Conservation (phyloP, 208 protist species). For the Tritrichomonas foetus region DNA sequence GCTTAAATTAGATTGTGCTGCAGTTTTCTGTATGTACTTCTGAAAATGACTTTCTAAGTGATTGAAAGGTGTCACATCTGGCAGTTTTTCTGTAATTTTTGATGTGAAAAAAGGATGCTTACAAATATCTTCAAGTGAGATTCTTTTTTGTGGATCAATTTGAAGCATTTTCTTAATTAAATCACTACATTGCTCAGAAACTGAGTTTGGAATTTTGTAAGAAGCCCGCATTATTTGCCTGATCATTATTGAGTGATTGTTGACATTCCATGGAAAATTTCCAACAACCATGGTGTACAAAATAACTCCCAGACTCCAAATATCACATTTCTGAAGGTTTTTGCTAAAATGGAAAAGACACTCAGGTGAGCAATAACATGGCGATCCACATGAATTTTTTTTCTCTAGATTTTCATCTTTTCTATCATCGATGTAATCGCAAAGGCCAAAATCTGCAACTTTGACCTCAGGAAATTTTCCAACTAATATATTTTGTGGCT, state of each 20-base stretch:
- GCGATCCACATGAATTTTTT: background rate
- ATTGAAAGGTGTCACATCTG: too few relatives aligned
- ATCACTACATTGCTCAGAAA: too few relatives aligned
- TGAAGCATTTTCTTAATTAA: background rate
- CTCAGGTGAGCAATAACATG: background rate
- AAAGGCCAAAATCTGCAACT: background rate
- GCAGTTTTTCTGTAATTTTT: too few relatives aligned
- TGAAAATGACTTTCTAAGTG: too few relatives aligned
- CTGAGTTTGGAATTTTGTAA: too few relatives aligned
- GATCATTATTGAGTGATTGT: too few relatives aligned
- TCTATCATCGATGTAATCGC: background rate
- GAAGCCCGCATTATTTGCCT: too few relatives aligned
- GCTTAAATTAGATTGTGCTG: too few relatives aligned
- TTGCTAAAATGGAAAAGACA: background rate
- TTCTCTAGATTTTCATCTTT: too few relatives aligned
- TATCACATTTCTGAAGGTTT: background rate
- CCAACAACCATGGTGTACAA: background rate
- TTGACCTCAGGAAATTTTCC: too few relatives aligned
- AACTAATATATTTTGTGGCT: conserved; percentile 56
- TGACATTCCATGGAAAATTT: background rate
- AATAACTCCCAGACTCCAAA: background rate
- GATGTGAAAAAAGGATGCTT: background rate
- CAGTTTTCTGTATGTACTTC: too few relatives aligned
- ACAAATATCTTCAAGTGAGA: background rate
- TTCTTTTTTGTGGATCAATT: background rate